phyloP scores from a whole-genome alignment of 2,329 filamentous ascomycete species.

The Annulohypoxylon truncatum region DNA sequence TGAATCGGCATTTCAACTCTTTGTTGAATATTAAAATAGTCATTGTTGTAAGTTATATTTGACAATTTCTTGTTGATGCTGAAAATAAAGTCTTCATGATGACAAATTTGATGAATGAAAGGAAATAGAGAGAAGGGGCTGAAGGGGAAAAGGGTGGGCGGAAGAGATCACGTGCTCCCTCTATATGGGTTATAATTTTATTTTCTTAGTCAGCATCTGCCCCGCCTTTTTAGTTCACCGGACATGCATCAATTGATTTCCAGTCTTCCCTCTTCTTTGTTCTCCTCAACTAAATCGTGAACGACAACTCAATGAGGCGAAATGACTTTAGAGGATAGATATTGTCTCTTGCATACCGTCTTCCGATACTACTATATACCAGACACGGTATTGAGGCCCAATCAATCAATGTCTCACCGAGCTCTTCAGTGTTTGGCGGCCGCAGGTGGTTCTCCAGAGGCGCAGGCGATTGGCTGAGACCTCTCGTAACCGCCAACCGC shows the following conservation, averaged over 20 bases:
- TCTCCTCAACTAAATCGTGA: not conserved
- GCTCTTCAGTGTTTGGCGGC: slow-evolving; percentile 28
- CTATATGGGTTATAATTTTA: not conserved
- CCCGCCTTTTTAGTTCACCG: not conserved
- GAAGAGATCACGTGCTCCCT: too few species aligned
- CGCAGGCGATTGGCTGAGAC: slow-evolving; percentile 42
- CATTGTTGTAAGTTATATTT: not conserved
- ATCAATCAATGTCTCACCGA: slow-evolving; percentile 16
- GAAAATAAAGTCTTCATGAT: not conserved
- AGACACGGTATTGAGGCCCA: slow-evolving; percentile 13
- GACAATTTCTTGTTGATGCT: not conserved
- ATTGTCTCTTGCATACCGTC: not conserved
- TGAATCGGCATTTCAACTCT: not conserved
- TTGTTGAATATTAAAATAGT: not conserved
- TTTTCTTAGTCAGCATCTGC: not conserved
- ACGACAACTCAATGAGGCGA: slow-evolving; percentile 7
- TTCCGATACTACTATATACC: slow-evolving; percentile 11
- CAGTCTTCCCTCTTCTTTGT: not conserved
- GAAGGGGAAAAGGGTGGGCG: too few species aligned
- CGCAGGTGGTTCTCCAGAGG: slow-evolving; percentile 35
- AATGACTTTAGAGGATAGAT: not conserved
- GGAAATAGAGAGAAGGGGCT: not conserved
- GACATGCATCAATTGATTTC: not conserved
- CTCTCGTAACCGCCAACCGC: slow-evolving; percentile 28
- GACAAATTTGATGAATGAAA: not conserved